Evolutionary conservation across 2,329 filamentous ascomycete species (phyloP).

Genomic region (Rosellinia necatrix): DNA sequence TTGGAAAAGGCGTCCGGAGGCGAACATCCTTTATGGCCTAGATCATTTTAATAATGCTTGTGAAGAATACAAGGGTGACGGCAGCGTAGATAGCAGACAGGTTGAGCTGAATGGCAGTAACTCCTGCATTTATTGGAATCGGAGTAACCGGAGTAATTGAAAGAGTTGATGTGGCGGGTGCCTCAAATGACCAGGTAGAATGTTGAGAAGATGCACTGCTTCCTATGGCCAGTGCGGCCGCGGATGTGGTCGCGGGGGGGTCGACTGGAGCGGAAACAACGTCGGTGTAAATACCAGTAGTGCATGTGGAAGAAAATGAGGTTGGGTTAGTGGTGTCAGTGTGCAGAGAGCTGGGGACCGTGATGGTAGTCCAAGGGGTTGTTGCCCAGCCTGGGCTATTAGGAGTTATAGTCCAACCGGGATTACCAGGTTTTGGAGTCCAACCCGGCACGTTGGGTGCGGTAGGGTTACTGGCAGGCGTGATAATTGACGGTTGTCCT

Average conservation of each 20-base stretch:
- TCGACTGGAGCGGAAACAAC: slow-evolving; percentile 13
- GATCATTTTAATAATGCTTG: slow-evolving; percentile 16
- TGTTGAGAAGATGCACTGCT: slow-evolving; percentile 15
- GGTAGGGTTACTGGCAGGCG: not conserved
- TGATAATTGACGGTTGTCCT: slow-evolving; percentile 9
- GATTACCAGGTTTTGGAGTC: not conserved
- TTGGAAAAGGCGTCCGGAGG: not conserved
- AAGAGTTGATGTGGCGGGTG: slow-evolving; percentile 7
- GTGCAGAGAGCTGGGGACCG: slow-evolving; percentile 13
- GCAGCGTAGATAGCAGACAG: slow-evolving; percentile 13
- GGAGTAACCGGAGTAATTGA: slow-evolving; percentile 13
- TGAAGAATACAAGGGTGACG: slow-evolving; percentile 9
- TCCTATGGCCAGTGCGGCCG: slow-evolving; percentile 21
- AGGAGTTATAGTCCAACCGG: slow-evolving; percentile 8
- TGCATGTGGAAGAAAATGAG: slow-evolving; percentile 22
- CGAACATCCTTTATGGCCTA: not conserved
- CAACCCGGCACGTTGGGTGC: not conserved
- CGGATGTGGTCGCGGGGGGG: slow-evolving; percentile 13
- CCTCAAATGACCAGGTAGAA: slow-evolving; percentile 20
- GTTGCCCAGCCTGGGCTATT: slow-evolving; percentile 16
- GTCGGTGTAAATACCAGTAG: slow-evolving; percentile 24
- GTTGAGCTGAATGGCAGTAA: slow-evolving; percentile 3
- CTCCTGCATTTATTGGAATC: slow-evolving; percentile 15
- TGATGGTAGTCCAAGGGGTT: slow-evolving; percentile 21
- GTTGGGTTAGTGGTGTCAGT: not conserved